These are phyloP conservation scores for Phaeosphaeria sp. DNA, from an alignment of 2,329 filamentous ascomycete genomes.

Conservation along the genomic window DNA sequence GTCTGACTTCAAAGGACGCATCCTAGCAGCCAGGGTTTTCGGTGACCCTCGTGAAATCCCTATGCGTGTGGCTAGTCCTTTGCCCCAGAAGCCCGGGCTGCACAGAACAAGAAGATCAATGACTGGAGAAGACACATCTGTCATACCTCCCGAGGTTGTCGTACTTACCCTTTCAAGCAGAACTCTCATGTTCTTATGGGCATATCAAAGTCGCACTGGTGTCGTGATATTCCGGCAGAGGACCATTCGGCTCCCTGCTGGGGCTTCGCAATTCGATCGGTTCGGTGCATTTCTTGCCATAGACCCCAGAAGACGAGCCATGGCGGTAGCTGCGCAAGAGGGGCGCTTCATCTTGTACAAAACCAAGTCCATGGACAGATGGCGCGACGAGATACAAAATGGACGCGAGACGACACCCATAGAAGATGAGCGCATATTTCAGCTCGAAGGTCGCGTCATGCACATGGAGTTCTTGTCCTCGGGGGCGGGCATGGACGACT, in stretches of 20 bases:
- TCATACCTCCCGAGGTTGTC: constrained; percentile 75
- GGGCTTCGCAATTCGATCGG: constrained; percentile 59
- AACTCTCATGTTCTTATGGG: constrained; percentile 78
- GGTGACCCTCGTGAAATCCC: constrained; percentile 53
- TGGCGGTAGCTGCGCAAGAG: constrained; percentile 74
- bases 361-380: constrained; percentile 62
- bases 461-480: constrained; percentile 88
- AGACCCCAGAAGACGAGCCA: constrained; percentile 71
- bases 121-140: constrained; percentile 26
- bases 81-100: constrained; percentile 17
- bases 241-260: constrained; percentile 65
- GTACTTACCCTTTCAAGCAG: constrained; percentile 77
- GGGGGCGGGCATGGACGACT: constrained; percentile 67
- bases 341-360: constrained; percentile 75
- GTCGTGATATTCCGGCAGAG: constrained; percentile 67
- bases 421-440: constrained; percentile 54
- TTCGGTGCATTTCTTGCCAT: constrained; percentile 74
- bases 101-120: constrained; percentile 20
- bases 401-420: constrained; percentile 65
- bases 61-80: constrained; percentile 25
- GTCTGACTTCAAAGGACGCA: constrained; percentile 77
- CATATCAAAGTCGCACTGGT: constrained; percentile 56
- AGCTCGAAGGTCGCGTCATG: constrained; percentile 73
- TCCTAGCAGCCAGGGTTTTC: constrained; percentile 79
- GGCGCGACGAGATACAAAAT: constrained; percentile 55